Evolutionary conservation across 352 stramenopile genomes (phyloP).

Genomic region (Phytophthora ramorum): DNA sequence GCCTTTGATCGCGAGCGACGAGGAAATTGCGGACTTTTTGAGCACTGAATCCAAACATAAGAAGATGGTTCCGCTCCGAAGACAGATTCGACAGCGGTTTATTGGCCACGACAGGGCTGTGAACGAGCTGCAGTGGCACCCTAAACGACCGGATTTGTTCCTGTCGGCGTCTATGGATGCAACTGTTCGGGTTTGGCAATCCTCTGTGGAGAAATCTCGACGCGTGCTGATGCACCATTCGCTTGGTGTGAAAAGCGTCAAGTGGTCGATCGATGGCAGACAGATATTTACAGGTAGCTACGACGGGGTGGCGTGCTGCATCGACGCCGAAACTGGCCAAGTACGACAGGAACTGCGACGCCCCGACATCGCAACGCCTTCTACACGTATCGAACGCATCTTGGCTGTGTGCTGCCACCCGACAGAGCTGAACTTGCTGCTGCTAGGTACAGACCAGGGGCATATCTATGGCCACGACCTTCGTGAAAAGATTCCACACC

Average conservation of each 20-base stretch:
- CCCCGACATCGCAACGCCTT: conserved; percentile 3
- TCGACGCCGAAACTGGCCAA: conserved; percentile 45
- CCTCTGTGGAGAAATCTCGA: conserved; percentile 5
- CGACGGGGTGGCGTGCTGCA: conserved; percentile 38
- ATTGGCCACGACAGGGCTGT: conserved; percentile 42
- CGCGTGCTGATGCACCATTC: conserved; percentile 36
- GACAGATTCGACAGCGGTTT: conserved; percentile 20
- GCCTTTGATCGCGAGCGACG: conserved; percentile 6
- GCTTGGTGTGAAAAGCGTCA: conserved; percentile 56
- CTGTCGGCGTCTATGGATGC: conserved; percentile 71
- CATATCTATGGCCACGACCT: conserved; percentile 50
- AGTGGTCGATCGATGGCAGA: conserved; percentile 59
- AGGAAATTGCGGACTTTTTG: background rate
- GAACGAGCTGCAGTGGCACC: conserved; percentile 57
- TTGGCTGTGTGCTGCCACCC: conserved; percentile 44
- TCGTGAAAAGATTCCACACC: conserved; percentile 22
- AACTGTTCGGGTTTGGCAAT: conserved; percentile 56
- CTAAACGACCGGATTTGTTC: conserved; percentile 39
- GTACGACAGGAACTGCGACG: conserved; percentile 12
- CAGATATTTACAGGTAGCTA: conserved; percentile 54
- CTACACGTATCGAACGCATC: conserved; percentile 28
- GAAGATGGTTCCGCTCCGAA: conserved; percentile 10
- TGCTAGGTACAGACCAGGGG: conserved; percentile 43
- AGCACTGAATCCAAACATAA: background rate
- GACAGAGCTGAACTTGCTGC: conserved; percentile 34